A percentile compares a stretch with the other conserved stretches of the same genome.
phyloP scores from a whole-genome alignment of 2,329 filamentous ascomycete genomes.

The Stemphylium lycopersici region DNA sequence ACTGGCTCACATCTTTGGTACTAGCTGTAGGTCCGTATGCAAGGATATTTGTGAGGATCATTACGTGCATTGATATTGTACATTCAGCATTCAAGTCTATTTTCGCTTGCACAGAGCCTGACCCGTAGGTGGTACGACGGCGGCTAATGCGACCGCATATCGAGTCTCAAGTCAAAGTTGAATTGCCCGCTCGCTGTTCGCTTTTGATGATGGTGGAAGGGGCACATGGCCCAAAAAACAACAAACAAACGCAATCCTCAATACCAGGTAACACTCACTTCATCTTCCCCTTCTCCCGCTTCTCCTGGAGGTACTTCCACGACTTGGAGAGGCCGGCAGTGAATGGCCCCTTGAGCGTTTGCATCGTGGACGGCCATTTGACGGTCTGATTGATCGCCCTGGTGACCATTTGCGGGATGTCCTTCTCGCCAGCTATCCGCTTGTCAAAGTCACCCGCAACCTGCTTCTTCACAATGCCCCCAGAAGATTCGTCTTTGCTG shows the following conservation, averaged over 20 bases:
- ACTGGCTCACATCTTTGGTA: background rate
- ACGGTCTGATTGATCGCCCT: slow-evolving; percentile 86
- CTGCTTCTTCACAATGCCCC: slow-evolving; percentile 68
- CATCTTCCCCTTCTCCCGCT: slow-evolving; percentile 58
- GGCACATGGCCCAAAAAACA: slow-evolving; percentile 6
- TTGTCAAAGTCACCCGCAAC: slow-evolving; percentile 86
- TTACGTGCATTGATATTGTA: background rate
- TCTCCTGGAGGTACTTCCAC: slow-evolving; percentile 80
- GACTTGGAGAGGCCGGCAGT: slow-evolving; percentile 76
- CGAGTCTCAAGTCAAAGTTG: slow-evolving; percentile 4
- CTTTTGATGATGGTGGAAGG: slow-evolving; percentile 27
- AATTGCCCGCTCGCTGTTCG: slow-evolving; percentile 16
- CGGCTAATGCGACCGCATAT: slow-evolving; percentile 16
- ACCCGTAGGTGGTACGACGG: slow-evolving; percentile 24
- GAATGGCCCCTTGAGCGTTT: slow-evolving; percentile 82
- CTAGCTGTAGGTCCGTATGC: background rate
- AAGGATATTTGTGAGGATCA: background rate
- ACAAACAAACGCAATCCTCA: background rate
- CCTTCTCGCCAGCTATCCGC: slow-evolving; percentile 76
- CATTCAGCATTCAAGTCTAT: background rate
- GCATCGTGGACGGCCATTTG: slow-evolving; percentile 86
- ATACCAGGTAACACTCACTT: slow-evolving; percentile 19
- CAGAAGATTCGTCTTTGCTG: slow-evolving; percentile 70
- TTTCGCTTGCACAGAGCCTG: slow-evolving; percentile 27
- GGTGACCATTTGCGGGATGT: slow-evolving; percentile 73